Evolutionary conservation across 805 yeast species (phyloP).

Genomic region (Ogataea pignaliae): DNA sequence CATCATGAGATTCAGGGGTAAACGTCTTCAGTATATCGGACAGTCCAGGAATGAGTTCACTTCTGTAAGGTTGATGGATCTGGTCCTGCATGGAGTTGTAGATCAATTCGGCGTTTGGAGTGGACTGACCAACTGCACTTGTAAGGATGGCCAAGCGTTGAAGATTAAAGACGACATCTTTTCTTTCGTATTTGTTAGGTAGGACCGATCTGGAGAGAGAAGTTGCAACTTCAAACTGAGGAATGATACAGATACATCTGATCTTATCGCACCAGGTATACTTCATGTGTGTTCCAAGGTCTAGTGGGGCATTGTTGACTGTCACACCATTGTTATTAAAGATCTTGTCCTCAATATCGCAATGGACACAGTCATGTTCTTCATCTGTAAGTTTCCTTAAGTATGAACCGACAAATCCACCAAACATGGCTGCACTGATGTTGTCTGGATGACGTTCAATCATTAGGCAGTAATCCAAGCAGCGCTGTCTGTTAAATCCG

Average conservation of each 20-base stretch:
- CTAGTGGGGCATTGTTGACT: constrained; percentile 79
- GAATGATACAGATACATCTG: constrained; percentile 87
- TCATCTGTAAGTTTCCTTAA: constrained; percentile 71
- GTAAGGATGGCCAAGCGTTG: constrained; percentile 92
- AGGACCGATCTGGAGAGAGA: constrained; percentile 87
- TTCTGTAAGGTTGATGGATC: constrained; percentile 95
- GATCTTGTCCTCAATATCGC: constrained; percentile 80
- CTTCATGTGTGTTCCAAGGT: constrained; percentile 84
- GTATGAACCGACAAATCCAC: constrained; percentile 96
- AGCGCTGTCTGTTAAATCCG: constrained; percentile 67
- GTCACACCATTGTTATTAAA: constrained; percentile 54
- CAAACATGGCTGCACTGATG: constrained; percentile 98
- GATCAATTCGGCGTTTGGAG: constrained; percentile 78
- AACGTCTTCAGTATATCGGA: constrained; percentile 73
- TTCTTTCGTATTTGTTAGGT: constrained; percentile 71
- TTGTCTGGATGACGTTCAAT: constrained; percentile 98
- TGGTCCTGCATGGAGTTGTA: constrained; percentile 96
- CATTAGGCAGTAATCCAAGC: constrained; percentile 93
- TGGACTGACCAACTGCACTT: constrained; percentile 73
- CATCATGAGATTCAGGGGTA: constrained; percentile 78
- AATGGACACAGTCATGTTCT: constrained; percentile 71
- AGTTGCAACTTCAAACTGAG: constrained; percentile 91
- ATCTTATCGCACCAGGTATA: constrained; percentile 79
- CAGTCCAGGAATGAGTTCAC: constrained; percentile 86
- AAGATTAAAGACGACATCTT: constrained; percentile 85